Evolutionary conservation across 1,284 basidiomycete genomes (phyloP).

Genomic region (Naganishia cerealis): DNA sequence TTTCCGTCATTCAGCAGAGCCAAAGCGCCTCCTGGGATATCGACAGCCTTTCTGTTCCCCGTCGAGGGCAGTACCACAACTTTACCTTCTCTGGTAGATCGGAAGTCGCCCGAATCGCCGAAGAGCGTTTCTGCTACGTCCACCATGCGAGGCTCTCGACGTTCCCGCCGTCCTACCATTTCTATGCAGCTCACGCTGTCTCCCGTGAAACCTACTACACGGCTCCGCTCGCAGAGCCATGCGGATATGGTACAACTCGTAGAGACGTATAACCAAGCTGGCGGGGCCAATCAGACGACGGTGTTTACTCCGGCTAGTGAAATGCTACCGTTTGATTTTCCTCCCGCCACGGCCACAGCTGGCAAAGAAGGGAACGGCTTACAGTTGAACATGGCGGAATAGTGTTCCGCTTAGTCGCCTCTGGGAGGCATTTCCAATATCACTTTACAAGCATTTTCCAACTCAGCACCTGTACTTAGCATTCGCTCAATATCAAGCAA

Average conservation of each 20-base stretch:
- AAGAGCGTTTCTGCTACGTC: conserved; percentile 36
- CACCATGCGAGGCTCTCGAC: conserved; percentile 39
- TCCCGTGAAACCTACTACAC: conserved; percentile 41
- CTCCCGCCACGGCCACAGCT: not conserved
- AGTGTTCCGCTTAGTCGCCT: not conserved
- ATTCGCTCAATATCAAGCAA: conserved; percentile 2
- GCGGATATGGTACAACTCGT: conserved; percentile 50
- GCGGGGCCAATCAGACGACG: conserved; percentile 51
- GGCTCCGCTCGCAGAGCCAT: conserved; percentile 47
- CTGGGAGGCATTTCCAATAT: not conserved
- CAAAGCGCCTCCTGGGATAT: conserved; percentile 2
- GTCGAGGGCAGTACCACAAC: conserved; percentile 2
- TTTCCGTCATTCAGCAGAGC: conserved; percentile 16
- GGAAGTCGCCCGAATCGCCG: conserved; percentile 35
- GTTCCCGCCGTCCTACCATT: conserved; percentile 42
- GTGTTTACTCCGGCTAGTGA: conserved; percentile 46
- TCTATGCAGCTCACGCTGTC: conserved; percentile 29
- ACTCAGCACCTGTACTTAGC: not conserved
- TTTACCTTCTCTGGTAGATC: conserved; percentile 27
- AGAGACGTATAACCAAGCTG: conserved; percentile 50
- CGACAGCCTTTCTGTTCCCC: not conserved
- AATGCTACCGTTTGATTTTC: not conserved
- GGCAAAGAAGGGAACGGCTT: not conserved
- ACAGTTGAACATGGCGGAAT: not conserved
- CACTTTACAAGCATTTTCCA: not conserved